These are phyloP conservation scores for Clonostachys chloroleuca DNA, from an alignment of 2,329 filamentous ascomycete genomes.

Conservation along the genomic window DNA sequence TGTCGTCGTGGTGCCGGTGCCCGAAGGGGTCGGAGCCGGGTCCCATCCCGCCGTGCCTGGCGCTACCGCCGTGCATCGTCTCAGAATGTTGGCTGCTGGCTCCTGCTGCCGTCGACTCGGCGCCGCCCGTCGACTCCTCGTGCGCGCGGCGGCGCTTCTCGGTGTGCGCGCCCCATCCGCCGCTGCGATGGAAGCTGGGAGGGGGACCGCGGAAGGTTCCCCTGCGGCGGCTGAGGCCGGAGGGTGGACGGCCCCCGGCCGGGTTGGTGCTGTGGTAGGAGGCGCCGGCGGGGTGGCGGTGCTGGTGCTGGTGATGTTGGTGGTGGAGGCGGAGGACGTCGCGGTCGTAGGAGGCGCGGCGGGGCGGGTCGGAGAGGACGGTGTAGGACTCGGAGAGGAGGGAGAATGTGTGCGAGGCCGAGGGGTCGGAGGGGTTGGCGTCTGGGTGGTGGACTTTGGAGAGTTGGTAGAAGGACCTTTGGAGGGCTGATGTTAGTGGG, in stretches of 20 bases:
- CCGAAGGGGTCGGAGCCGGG: conserved; percentile 47
- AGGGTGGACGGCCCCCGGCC: conserved; percentile 72
- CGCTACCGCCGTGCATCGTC: background rate
- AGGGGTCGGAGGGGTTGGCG: conserved; percentile 73
- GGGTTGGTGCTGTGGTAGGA: conserved; percentile 56
- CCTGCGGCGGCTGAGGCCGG: conserved; percentile 73
- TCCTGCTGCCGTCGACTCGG: conserved; percentile 2
- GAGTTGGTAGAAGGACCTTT: conserved; percentile 78
- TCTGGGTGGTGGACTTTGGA: conserved; percentile 93
- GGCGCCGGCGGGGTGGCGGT: conserved; percentile 6
- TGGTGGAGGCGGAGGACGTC: conserved; percentile 45
- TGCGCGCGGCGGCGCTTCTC: conserved; percentile 55
- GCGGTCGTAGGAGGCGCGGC: conserved; percentile 78
- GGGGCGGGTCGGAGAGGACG: conserved; percentile 66
- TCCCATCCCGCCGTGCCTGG: conserved; percentile 46
- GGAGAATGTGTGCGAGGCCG: conserved; percentile 72
- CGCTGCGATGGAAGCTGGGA: conserved; percentile 80
- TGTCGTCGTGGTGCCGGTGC: conserved; percentile 38
- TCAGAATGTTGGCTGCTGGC: background rate
- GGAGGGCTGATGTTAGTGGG: background rate
- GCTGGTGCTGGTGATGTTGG: conserved; percentile 20
- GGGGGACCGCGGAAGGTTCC: conserved; percentile 80
- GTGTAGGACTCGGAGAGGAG: conserved; percentile 81
- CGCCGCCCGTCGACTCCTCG: conserved; percentile 30
- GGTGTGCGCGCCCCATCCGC: conserved; percentile 67